Base-by-base conservation (phyloP, 208 protist species). In the Lotmaria passim region DNA sequence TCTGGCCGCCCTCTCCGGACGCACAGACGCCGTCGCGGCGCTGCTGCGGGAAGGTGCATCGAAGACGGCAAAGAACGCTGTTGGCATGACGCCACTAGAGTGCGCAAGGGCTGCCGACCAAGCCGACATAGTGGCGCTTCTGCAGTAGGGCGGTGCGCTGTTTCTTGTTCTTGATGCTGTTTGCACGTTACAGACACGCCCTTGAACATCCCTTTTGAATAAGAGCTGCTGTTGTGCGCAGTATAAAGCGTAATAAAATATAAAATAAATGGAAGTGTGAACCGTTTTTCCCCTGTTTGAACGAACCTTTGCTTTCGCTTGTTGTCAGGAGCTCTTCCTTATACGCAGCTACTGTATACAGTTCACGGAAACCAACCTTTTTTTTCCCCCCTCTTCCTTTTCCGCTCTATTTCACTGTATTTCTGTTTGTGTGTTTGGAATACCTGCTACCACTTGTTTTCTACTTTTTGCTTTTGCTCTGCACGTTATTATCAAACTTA, bases 51-150 rank as follows among this genome's bases (percentile, higher is more conserved):
- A 64, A 34, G 92, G 91, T 0, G 89, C 89, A 15, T 48, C 65
- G 28, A 80, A 73, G 26, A 78, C 52, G 11, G 75, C 78, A 8
- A 86, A 81, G 58, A 96, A 89, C 59, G 87, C 91, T 4, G 84
- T 70, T 3, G 79, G 78, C 14, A 72, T 91, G 64, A 93, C 83
- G 3, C 62, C 89, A 23, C 44, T 75, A 19, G 81, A 90, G 4
- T 93, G 76, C 53, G 91, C 91, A 0, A 65, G 47, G 43, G 82
- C 71, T 7, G 73, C 73, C 4, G 73, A 60, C 2, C 74, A 89
- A 14, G 50, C 38, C 6, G 88, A 83, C 8, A 50, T 82, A 3
- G 66, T 76, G 15, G 21, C 28, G 3, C 39, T 92, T 21, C 66
- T 94, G 12, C 36, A 66, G 19, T 58, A 65, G 23, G 1, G 10